Evolutionary conservation across 1,284 basidiomycete species (phyloP).

Genomic region (Boletus sp.): DNA sequence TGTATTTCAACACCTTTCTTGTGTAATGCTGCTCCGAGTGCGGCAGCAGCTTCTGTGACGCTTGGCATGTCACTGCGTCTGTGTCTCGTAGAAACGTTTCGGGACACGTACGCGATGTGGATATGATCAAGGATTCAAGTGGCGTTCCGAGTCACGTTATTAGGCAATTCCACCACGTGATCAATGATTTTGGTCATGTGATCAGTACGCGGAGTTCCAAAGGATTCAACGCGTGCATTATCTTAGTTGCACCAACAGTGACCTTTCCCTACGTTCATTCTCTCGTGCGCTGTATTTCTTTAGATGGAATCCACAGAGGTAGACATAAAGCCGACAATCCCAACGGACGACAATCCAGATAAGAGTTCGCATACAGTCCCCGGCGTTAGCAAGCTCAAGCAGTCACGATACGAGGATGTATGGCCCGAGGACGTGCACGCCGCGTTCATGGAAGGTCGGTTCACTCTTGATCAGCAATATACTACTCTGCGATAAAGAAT

Average conservation of each 20-base stretch:
- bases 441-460: conserved; percentile 35
- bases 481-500: conserved; percentile 9
- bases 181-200: conserved; percentile 31
- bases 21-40: conserved; percentile 22
- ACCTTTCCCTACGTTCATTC: conserved; percentile 4
- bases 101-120: neutral
- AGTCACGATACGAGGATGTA: conserved; percentile 34
- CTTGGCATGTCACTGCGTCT: conserved; percentile 15
- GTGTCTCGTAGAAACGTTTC: neutral
- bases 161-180: conserved; percentile 21
- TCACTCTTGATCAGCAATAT: neutral
- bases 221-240: conserved; percentile 11
- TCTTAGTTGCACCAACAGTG: neutral
- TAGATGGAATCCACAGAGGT: conserved; percentile 23
- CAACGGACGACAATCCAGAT: conserved; percentile 4
- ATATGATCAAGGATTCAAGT: neutral
- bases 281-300: conserved; percentile 9
- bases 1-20: conserved; percentile 15
- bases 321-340: conserved; percentile 18
- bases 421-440: conserved; percentile 35
- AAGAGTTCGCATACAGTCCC: neutral
- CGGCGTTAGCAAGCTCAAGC: conserved; percentile 21
- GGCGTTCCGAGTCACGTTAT: conserved; percentile 13
- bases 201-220: conserved; percentile 28
- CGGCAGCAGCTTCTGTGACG: conserved; percentile 23